A percentile compares a stretch with the other conserved stretches of the same genome.
These are phyloP conservation scores for Lichtheimia ramosa DNA, from an alignment of 371 early-diverging fungal genomes.

Conservation along the genomic window DNA sequence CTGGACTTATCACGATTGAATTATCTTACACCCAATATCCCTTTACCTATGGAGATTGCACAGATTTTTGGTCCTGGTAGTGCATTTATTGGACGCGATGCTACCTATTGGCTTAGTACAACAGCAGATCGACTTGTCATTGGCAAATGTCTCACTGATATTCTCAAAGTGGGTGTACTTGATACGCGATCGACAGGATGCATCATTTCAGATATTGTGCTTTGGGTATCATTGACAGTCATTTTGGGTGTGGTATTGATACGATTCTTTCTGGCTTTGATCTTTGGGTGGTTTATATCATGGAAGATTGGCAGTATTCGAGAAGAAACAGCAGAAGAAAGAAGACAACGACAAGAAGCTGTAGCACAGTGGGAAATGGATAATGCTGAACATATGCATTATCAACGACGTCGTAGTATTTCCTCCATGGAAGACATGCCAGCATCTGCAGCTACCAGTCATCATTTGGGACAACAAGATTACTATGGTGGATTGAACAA, in stretches of 20 bases:
- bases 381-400: conserved; percentile 61
- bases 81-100: conserved; percentile 60
- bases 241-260: conserved; percentile 78
- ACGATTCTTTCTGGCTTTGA: conserved; percentile 80
- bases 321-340: conserved; percentile 64
- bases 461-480: not conserved
- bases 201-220: conserved; percentile 74
- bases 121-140: conserved; percentile 51
- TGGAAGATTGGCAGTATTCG: conserved; percentile 74
- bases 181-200: conserved; percentile 78
- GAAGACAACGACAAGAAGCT: conserved; percentile 51
- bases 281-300: conserved; percentile 82
- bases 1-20: conserved; percentile 44
- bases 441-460: not conserved
- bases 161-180: conserved; percentile 76
- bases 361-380: conserved; percentile 69
- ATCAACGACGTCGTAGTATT: conserved; percentile 38
- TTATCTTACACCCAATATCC: conserved; percentile 47
- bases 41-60: conserved; percentile 39
- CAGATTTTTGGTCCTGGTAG: conserved; percentile 52
- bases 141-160: conserved; percentile 68
- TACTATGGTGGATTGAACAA: not conserved
- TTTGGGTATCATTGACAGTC: conserved; percentile 76
- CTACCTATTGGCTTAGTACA: conserved; percentile 60
- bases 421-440: conserved; percentile 18